Base-by-base conservation (phyloP, 176 grass and related monocot species). In the Triticum dicoccoides region DNA sequence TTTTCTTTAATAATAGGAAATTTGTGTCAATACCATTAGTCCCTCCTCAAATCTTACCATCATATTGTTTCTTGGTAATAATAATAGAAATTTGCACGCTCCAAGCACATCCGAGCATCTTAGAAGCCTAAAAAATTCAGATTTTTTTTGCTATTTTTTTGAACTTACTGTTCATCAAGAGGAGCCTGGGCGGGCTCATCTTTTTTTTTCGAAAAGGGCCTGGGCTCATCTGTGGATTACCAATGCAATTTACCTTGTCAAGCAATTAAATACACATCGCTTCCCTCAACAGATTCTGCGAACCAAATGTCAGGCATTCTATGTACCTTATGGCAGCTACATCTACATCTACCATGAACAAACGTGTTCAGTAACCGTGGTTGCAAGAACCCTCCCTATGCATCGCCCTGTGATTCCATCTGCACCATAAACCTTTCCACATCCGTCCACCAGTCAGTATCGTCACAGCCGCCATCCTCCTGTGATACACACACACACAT, bases 391-490 rank as follows among this genome's bases (percentile, higher is more conserved):
- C 25, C 73, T 84, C 11, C 35, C 80, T 84, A 79, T 69, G 69
- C 8, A n/a, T 77, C 59, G 12, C 47, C 76, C 78, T 86, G 78
- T n/a, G 78, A 85, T 62, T 17, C 78, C 24, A 30, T 74, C 77
- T 95, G 95, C 10, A 84, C 87, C 37, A 85, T 33, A 33, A 93
- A 52, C 78, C 44, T 91, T 76, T 95, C 95, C 10, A 77, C 92
- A 15, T 93, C 80, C 82, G 83, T 90, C 95, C 95, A 95, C 85
- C 87, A 97, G 23, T 89, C 89, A 34, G 78, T 71, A 29, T 92
- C 87, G 39, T 90, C 80, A 58, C 0, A 72, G 37, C 7, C 65
- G 12, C 68, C 39, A 18, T 93, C 86, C 9, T 88, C 87, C 96
- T 98, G 91, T 38, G 11, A 87, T 61, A 56, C 20, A 33, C 23